Conservation (phyloP, 768 basidiomycete species). For the Tricholomella constricta region DNA sequence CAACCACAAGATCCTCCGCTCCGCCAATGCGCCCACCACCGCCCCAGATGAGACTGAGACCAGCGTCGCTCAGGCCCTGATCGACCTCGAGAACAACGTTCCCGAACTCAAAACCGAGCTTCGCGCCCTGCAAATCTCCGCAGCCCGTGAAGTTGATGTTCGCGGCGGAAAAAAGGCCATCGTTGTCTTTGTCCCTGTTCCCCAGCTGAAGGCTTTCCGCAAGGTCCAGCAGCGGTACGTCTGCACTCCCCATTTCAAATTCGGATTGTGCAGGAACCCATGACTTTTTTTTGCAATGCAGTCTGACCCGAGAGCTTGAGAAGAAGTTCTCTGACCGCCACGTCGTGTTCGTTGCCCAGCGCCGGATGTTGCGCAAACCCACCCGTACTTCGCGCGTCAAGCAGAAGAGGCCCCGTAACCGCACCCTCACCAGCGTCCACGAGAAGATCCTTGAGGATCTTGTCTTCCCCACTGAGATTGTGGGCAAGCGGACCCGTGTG, state of each 20-base stretch:
- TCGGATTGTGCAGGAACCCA: conserved; percentile 11
- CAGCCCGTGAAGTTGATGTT: conserved; percentile 98
- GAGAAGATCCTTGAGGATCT: conserved; percentile 99
- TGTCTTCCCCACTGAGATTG: conserved; percentile 98
- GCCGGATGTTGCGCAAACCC: conserved; percentile 97
- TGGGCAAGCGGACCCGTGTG: conserved; percentile 96
- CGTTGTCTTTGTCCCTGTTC: conserved; percentile 96
- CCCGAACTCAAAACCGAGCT: conserved; percentile 98
- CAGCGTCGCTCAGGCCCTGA: conserved; percentile 89
- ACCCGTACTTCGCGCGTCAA: conserved; percentile 89
- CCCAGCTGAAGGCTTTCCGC: conserved; percentile 97
- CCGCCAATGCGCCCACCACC: conserved; percentile 91
- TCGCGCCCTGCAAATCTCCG: conserved; percentile 93
- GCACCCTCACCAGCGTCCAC: conserved; percentile 96
- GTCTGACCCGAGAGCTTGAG: conserved; percentile 97
- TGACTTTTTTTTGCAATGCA: conserved; percentile 30
- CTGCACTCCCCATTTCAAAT: conserved; percentile 8
- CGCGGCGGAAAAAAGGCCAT: conserved; percentile 99
- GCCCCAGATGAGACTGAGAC: conserved; percentile 91
- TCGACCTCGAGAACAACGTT: conserved; percentile 98
- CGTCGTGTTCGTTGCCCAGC: conserved; percentile 98
- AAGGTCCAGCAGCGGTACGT: conserved; percentile 93
- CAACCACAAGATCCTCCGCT: conserved; percentile 86
- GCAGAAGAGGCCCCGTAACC: conserved; percentile 96
- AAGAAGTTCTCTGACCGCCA: conserved; percentile 99